Evolutionary conservation across 495 filamentous ascomycete species (phyloP).

Genomic region (Tetracladium marchalianum): DNA sequence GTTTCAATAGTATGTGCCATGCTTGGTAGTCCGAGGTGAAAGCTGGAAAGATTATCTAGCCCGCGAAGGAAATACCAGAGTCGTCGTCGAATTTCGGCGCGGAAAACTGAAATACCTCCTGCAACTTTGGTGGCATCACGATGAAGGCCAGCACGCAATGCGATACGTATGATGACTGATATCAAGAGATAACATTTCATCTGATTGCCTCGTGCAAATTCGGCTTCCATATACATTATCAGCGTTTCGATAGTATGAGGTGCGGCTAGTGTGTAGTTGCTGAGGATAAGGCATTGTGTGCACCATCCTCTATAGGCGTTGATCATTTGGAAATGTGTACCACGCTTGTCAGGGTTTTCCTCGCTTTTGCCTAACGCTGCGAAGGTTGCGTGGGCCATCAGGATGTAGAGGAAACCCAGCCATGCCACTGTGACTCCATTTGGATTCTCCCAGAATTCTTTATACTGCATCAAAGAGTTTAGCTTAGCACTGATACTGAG

Average conservation of each 20-base stretch:
- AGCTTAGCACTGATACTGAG: background rate
- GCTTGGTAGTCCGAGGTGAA: slow-evolving; percentile 44
- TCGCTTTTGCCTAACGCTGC: slow-evolving; percentile 22
- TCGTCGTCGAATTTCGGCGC: slow-evolving; percentile 46
- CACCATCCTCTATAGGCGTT: slow-evolving; percentile 8
- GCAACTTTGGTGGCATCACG: slow-evolving; percentile 35
- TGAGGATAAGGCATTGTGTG: slow-evolving; percentile 31
- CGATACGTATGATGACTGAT: slow-evolving; percentile 36
- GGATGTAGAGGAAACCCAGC: slow-evolving; percentile 34
- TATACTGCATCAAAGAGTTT: slow-evolving; percentile 26
- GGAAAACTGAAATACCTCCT: slow-evolving; percentile 40
- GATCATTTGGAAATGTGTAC: slow-evolving; percentile 11
- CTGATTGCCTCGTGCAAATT: slow-evolving; percentile 35
- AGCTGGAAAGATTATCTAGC: slow-evolving; percentile 39
- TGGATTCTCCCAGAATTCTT: slow-evolving; percentile 35
- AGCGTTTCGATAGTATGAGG: slow-evolving; percentile 38
- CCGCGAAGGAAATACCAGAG: slow-evolving; percentile 41
- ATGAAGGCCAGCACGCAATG: slow-evolving; percentile 47
- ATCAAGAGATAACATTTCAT: slow-evolving; percentile 38
- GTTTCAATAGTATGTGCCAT: slow-evolving; percentile 37
- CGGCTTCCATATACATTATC: slow-evolving; percentile 34
- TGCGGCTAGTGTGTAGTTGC: slow-evolving; percentile 36
- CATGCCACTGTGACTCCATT: slow-evolving; percentile 27
- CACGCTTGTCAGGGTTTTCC: slow-evolving; percentile 12
- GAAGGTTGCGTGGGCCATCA: slow-evolving; percentile 30